phyloP scores from a whole-genome alignment of 768 basidiomycete genomes.

The Tremella yokohamensis region DNA sequence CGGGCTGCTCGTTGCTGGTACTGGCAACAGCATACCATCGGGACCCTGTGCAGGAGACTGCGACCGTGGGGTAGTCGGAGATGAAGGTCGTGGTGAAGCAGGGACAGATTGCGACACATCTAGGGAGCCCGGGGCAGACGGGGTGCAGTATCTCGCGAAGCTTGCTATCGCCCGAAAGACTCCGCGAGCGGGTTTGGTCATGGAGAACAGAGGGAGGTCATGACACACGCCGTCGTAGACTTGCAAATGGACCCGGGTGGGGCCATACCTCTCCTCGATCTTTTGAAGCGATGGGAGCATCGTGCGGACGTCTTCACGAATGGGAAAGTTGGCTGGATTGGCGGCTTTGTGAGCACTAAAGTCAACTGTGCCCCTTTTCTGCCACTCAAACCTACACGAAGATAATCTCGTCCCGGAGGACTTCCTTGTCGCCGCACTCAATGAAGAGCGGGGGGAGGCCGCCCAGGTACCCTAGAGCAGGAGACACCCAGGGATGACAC shows the following conservation, averaged over 20 bases:
- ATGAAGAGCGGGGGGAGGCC: constrained; percentile 83
- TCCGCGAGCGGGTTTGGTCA: constrained; percentile 51
- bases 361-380: constrained; percentile 7
- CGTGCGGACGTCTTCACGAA: constrained; percentile 57
- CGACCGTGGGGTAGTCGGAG: too few relatives aligned
- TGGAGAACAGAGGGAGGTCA: constrained; percentile 67
- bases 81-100: too few relatives aligned
- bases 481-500: constrained; percentile 59
- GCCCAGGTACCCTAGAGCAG: constrained; percentile 74
- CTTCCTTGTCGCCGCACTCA: constrained; percentile 84
- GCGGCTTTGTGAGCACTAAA: constrained; percentile 82
- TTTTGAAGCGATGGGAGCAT: constrained; percentile 48
- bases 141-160: constrained; percentile 51
- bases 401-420: constrained; percentile 84
- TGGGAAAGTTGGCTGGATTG: constrained; percentile 68
- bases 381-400: constrained; percentile 57
- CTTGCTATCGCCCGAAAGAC: constrained; percentile 52
- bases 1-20: too few relatives aligned
- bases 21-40: too few relatives aligned
- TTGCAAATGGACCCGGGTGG: constrained; percentile 85
- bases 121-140: constrained; percentile 32
- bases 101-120: neutral
- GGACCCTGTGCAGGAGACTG: too few relatives aligned
- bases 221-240: constrained; percentile 88
- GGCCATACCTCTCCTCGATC: constrained; percentile 49